These are phyloP conservation scores for Claviceps sp. DNA, from an alignment of 2,329 filamentous ascomycete genomes.

Conservation along the genomic window DNA sequence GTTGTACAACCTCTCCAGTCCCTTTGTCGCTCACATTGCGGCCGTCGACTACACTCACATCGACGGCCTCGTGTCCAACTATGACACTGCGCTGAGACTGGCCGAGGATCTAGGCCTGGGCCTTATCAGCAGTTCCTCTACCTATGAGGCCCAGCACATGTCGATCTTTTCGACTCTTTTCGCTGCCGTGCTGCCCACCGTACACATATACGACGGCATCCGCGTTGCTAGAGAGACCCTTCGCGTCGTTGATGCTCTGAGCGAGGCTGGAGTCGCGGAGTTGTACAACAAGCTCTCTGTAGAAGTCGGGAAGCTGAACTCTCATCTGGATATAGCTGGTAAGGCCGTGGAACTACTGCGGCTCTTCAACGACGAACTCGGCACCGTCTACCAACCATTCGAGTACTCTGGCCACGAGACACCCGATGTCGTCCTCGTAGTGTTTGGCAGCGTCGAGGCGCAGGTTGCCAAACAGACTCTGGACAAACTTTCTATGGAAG, in stretches of 20 bases:
- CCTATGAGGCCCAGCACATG: constrained; percentile 93
- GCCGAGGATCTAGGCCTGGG: constrained; percentile 85
- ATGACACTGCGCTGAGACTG: constrained; percentile 63
- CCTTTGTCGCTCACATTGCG: constrained; percentile 83
- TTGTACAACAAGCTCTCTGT: constrained; percentile 55
- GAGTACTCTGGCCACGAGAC: constrained; percentile 81
- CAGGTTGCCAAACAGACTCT: constrained; percentile 76
- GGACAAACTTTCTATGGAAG: constrained; percentile 55
- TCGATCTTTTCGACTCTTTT: constrained; percentile 74
- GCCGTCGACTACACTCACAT: constrained; percentile 68
- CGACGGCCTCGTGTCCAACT: constrained; percentile 72
- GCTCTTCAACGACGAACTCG: constrained; percentile 78
- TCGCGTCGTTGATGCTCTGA: constrained; percentile 68
- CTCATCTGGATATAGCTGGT: constrained; percentile 58
- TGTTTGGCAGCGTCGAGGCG: constrained; percentile 84
- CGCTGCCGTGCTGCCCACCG: constrained; percentile 63
- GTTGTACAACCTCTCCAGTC: constrained; percentile 82
- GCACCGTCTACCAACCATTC: constrained; percentile 83
- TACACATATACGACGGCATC: constrained; percentile 83
- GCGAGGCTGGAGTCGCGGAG: constrained; percentile 54
- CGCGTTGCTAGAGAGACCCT: constrained; percentile 71
- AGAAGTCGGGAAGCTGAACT: constrained; percentile 47
- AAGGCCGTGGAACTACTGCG: constrained; percentile 58
- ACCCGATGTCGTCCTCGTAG: constrained; percentile 73
- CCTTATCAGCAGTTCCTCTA: constrained; percentile 71